Base-by-base conservation (phyloP, 1,139 yeast species). In the Nakaseomyces bracarensis region DNA sequence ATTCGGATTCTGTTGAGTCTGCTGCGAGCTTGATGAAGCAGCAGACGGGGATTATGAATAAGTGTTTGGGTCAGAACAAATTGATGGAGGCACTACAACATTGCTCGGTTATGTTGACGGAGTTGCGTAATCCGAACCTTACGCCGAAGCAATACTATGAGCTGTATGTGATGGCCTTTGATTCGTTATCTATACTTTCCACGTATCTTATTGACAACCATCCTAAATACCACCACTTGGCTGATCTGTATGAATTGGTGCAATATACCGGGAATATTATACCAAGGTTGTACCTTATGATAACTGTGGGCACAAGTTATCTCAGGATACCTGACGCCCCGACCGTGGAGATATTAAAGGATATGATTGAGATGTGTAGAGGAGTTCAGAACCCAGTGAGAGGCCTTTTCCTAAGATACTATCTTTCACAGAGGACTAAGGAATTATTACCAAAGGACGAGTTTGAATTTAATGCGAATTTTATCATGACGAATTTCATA, bases 331-430 rank as follows among this genome's bases (percentile, higher is more conserved):
- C 79, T 3, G 87, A 79, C 44, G 81, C 95, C 0, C 96, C 96
- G 0, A 73, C 77, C 21, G 77, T 77, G 58, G 97, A 89, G 52
- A 82, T 93, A 44, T 76, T 91, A 79, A 85, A 83, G 60, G 98
- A 91, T 60, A 82, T 93, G 95, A 81, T 91, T 60, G 98, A 93
- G 62, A 91, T 91, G 98, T 82, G 95, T 50, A 75, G 95, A 35
- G 98, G 97, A n/a, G 95, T 89, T 1, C 98, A 91, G 63, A 93
- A 86, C 58, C 98, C 98, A 0, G 77, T 86, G 27, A 69, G 91
- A 47, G 98, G 98, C 1, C 67, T 91, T 47, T 91, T 91, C 61
- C 67, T 93, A 55, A 70, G 98, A 43, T 89, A 91, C 66, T 91
- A 86, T 60, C 68, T 91, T 38, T 79, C 91, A 4, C 97, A 91